Conservation (phyloP, 129 eudicot species). For the Arctium minus region DNA sequence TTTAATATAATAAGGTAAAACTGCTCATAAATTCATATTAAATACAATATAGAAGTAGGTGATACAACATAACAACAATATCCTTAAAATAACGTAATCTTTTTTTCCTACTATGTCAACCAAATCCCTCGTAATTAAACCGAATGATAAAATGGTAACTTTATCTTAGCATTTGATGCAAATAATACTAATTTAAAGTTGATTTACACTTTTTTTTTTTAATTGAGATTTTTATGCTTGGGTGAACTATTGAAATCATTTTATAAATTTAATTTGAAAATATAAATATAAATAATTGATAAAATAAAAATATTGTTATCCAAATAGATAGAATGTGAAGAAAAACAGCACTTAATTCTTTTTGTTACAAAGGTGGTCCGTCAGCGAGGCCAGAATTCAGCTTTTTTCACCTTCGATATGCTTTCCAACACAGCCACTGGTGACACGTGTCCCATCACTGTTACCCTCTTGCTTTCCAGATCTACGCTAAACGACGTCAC, state of each 20-base stretch:
- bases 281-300: not conserved
- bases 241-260: not conserved
- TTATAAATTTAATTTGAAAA: not conserved
- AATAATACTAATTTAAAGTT: too few species aligned
- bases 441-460: constrained; percentile 79
- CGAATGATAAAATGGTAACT: too few species aligned
- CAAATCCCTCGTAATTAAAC: too few species aligned
- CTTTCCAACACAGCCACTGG: constrained; percentile 71
- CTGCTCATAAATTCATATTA: too few species aligned
- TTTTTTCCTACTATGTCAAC: too few species aligned
- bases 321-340: not conserved
- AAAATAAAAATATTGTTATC: not conserved
- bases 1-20: too few species aligned
- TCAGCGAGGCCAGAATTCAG: constrained; percentile 62
- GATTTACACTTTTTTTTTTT: too few species aligned
- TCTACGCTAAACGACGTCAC: constrained; percentile 81
- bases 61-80: too few species aligned
- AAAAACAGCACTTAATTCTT: not conserved
- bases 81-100: too few species aligned
- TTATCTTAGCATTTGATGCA: too few species aligned
- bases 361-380: not conserved
- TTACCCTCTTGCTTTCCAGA: constrained; percentile 74
- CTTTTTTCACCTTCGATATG: constrained; percentile 81
- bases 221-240: too few species aligned
- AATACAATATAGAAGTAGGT: too few species aligned